A percentile compares a stretch with the other conserved stretches of the same genome.
Evolutionary conservation across 2,329 filamentous ascomycete species (phyloP).

Genomic region (Colletotrichum chlorophyti): DNA sequence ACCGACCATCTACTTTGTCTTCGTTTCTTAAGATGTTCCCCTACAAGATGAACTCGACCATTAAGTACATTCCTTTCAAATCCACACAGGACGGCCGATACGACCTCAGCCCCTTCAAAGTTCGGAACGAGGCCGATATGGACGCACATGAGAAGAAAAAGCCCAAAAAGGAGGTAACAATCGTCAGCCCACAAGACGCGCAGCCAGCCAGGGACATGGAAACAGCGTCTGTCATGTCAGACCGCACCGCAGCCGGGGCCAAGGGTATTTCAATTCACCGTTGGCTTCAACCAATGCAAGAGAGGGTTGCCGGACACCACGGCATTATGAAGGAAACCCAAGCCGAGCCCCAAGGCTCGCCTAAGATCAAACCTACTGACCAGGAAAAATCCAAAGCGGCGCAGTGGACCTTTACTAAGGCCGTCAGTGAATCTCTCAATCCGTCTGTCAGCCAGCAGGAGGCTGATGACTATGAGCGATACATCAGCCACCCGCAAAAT

Average conservation of each 20-base stretch:
- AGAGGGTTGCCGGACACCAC: conserved; percentile 37
- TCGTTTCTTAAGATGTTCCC: conserved; percentile 92
- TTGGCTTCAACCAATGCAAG: conserved; percentile 61
- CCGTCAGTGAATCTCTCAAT: conserved; percentile 85
- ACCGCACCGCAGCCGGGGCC: conserved; percentile 17
- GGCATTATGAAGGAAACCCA: conserved; percentile 65
- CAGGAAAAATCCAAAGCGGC: conserved; percentile 82
- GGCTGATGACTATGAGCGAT: conserved; percentile 84
- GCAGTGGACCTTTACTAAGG: conserved; percentile 87
- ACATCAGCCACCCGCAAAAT: conserved; percentile 87
- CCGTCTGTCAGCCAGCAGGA: conserved; percentile 81
- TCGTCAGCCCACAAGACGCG: conserved; percentile 64
- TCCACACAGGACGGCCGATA: conserved; percentile 76
- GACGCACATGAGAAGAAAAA: conserved; percentile 68
- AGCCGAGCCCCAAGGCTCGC: conserved; percentile 30
- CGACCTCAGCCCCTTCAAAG: conserved; percentile 87
- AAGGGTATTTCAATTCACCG: conserved; percentile 62
- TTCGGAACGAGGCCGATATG: conserved; percentile 70
- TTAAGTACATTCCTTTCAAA: conserved; percentile 81
- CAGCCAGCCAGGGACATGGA: conserved; percentile 38
- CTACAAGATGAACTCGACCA: conserved; percentile 89
- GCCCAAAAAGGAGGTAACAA: conserved; percentile 72
- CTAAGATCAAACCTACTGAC: conserved; percentile 61
- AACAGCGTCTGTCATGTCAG: conserved; percentile 9
- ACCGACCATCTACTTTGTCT: conserved; percentile 85